These are phyloP conservation scores for Teratosphaeria pseudoeucalypti DNA, from an alignment of 2,329 filamentous ascomycete genomes.

Conservation along the genomic window DNA sequence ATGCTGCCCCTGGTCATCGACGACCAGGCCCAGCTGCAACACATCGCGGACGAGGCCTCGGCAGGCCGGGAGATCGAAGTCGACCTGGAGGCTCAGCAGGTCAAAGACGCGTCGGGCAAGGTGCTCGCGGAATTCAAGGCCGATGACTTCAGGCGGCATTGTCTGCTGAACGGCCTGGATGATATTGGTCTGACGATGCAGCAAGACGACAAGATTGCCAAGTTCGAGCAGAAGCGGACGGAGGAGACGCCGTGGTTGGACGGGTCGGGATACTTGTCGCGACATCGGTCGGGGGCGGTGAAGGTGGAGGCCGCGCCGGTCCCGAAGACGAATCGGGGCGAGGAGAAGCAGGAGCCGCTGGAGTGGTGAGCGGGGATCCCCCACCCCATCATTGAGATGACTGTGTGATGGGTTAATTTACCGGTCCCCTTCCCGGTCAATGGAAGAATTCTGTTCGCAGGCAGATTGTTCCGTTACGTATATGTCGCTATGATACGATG, in stretches of 20 bases:
- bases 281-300: slow-evolving; percentile 45
- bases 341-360: slow-evolving; percentile 72
- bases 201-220: slow-evolving; percentile 75
- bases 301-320: slow-evolving; percentile 59
- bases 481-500: no score
- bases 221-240: slow-evolving; percentile 70
- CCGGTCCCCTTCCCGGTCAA: background rate
- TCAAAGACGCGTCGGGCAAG: slow-evolving; percentile 65
- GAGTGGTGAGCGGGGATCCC: slow-evolving; percentile 57
- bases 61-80: slow-evolving; percentile 79
- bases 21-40: slow-evolving; percentile 54
- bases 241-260: slow-evolving; percentile 82
- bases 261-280: slow-evolving; percentile 66
- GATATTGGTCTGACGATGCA: slow-evolving; percentile 94
- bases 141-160: slow-evolving; percentile 90
- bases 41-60: slow-evolving; percentile 64
- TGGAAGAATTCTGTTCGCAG: background rate
- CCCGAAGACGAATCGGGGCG: slow-evolving; percentile 79
- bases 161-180: slow-evolving; percentile 83
- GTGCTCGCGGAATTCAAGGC: slow-evolving; percentile 73
- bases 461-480: no score
- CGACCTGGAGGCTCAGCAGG: slow-evolving; percentile 73
- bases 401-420: background rate
- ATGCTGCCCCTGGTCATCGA: slow-evolving; percentile 80
- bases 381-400: background rate